Evolutionary conservation across 208 protist species (phyloP).

Genomic region (Acanthamoeba castellanii): DNA sequence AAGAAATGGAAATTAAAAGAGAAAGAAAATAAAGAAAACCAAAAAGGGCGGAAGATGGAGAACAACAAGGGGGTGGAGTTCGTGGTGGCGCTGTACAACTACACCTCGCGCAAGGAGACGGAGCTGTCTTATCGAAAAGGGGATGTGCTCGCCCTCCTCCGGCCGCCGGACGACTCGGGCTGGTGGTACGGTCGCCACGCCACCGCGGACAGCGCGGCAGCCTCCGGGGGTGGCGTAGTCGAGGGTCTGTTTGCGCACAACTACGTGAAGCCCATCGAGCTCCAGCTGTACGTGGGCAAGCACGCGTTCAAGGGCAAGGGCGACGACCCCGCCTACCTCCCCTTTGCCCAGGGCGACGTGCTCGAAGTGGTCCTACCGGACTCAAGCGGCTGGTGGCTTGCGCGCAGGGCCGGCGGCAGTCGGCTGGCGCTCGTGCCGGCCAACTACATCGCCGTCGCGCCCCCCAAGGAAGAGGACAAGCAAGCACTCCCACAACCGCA

Average conservation of each 20-base stretch:
- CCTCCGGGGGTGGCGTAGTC: not conserved
- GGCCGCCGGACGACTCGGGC: not conserved
- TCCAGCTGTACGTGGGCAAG: not conserved
- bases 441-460: slow-evolving; percentile 10
- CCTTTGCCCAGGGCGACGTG: not conserved
- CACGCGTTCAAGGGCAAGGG: slow-evolving; percentile 15
- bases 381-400: not conserved
- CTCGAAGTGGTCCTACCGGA: not conserved
- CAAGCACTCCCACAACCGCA: not conserved
- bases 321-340: not conserved
- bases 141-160: not conserved
- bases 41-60: not conserved
- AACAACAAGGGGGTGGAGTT: not conserved
- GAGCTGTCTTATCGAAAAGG: not conserved
- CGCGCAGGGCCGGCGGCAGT: not conserved
- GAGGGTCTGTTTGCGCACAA: slow-evolving; percentile 21
- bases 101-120: not conserved
- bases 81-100: not conserved
- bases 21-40: not conserved
- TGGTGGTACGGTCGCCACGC: slow-evolving; percentile 1
- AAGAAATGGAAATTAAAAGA: too few relatives aligned
- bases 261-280: not conserved
- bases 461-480: not conserved
- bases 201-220: not conserved
- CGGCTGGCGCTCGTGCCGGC: not conserved